Evolutionary conservation across 2,329 filamentous ascomycete genomes (phyloP).

Genomic region (Ophiostoma pallidulum): DNA sequence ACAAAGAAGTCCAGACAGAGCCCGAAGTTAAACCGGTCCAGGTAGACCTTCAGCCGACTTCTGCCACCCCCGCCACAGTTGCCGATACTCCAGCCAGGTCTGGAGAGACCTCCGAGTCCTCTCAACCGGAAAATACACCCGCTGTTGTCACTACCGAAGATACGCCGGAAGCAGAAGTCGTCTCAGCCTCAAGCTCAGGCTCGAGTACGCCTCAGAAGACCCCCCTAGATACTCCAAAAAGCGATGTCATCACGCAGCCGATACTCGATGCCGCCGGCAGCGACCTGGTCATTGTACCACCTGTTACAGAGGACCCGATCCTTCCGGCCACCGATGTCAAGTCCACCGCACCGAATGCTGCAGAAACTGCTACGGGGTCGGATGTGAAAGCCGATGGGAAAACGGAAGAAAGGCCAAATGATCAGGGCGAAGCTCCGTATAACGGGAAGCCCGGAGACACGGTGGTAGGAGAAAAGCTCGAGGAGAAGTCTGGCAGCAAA

Average conservation of each 20-base stretch:
- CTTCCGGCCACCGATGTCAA: not conserved
- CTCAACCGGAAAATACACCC: not conserved
- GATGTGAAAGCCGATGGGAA: not conserved
- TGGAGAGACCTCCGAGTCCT: too few species aligned
- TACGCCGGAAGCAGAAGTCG: not conserved
- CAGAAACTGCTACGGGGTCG: not conserved
- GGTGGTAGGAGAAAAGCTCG: not conserved
- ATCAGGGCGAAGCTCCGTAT: not conserved
- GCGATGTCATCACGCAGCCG: slow-evolving; percentile 15
- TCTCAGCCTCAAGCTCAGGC: slow-evolving; percentile 16
- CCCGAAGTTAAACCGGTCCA: not conserved
- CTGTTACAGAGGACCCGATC: slow-evolving; percentile 13
- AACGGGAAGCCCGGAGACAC: not conserved
- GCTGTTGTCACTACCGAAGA: not conserved
- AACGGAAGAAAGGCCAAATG: not conserved
- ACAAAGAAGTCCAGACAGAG: slow-evolving; percentile 13
- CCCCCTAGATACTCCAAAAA: slow-evolving; percentile 23
- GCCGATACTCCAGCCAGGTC: too few species aligned
- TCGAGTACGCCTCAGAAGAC: slow-evolving; percentile 21
- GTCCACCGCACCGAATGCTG: not conserved
- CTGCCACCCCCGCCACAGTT: too few species aligned
- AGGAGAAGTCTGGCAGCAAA: not conserved
- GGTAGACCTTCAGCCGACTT: not conserved
- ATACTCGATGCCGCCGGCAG: slow-evolving; percentile 16
- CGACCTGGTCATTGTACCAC: slow-evolving; percentile 28